Percentiles rank a stretch among this genome's conserved stretches.
Conservation (phyloP, 208 protist genomes). For the Leishmania aethiopica region DNA sequence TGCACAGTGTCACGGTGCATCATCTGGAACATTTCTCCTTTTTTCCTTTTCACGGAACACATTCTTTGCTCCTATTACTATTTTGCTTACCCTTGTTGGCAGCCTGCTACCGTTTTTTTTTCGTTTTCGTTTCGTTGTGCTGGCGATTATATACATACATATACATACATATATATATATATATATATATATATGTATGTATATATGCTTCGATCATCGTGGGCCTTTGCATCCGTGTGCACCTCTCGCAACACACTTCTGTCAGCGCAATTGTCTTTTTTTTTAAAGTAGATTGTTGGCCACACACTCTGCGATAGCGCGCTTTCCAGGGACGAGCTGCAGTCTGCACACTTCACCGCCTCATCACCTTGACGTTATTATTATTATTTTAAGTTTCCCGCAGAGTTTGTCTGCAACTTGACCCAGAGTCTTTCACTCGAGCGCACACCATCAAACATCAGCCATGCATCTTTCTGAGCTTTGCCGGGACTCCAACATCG, state of each 20-base stretch:
- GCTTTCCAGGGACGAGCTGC: not conserved
- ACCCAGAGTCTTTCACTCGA: not conserved
- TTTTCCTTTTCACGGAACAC: not conserved
- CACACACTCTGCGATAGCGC: not conserved
- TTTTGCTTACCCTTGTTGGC: not conserved
- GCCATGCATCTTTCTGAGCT: slow-evolving; percentile 71
- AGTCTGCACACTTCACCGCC: not conserved
- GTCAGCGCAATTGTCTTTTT: not conserved
- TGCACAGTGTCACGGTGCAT: not conserved
- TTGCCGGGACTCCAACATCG: slow-evolving; percentile 59
- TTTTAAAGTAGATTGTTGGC: not conserved
- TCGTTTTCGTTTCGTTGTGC: not conserved
- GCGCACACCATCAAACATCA: not conserved
- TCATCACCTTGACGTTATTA: not conserved
- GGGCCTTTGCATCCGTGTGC: not conserved
- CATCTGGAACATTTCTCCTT: not conserved
- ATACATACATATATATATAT: not conserved
- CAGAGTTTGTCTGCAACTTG: not conserved
- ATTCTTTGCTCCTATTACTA: not conserved
- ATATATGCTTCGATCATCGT: not conserved
- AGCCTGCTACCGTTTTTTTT: not conserved
- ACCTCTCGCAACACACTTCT: not conserved
- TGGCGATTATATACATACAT: not conserved
- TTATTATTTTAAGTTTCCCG: not conserved
- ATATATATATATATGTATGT: not conserved